Percentiles rank a stretch among this genome's conserved stretches.
These are phyloP conservation scores for Metschnikowia orientalis DNA, from an alignment of 805 yeast species.

Conservation along the genomic window DNA sequence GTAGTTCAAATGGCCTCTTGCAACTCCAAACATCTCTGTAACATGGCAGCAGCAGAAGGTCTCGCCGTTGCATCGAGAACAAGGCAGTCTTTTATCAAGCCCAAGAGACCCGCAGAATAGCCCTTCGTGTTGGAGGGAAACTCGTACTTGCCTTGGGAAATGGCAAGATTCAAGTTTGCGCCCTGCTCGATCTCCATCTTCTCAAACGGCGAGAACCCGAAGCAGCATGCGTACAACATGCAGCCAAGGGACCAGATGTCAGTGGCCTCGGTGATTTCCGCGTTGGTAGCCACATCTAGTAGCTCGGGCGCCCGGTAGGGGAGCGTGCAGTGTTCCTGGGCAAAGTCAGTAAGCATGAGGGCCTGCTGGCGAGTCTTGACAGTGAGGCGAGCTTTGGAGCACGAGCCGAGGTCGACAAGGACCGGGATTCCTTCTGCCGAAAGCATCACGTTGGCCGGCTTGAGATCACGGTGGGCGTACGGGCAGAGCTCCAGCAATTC, in stretches of 20 bases:
- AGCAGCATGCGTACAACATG: slow-evolving; percentile 69
- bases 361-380: slow-evolving; percentile 66
- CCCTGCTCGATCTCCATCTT: slow-evolving; percentile 76
- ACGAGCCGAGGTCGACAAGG: slow-evolving; percentile 79
- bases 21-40: slow-evolving; percentile 42
- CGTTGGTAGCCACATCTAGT: slow-evolving; percentile 66
- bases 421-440: slow-evolving; percentile 72
- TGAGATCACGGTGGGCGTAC: slow-evolving; percentile 82
- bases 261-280: slow-evolving; percentile 63
- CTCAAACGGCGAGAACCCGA: slow-evolving; percentile 83
- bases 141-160: slow-evolving; percentile 58
- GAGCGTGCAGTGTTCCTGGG: slow-evolving; percentile 79
- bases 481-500: slow-evolving; percentile 57
- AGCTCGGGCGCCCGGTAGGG: slow-evolving; percentile 91
- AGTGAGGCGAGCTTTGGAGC: slow-evolving; percentile 54
- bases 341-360: slow-evolving; percentile 69
- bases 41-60: slow-evolving; percentile 59
- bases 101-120: slow-evolving; percentile 54
- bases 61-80: slow-evolving; percentile 56
- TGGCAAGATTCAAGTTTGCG: slow-evolving; percentile 74
- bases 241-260: slow-evolving; percentile 95
- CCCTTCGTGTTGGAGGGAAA: slow-evolving; percentile 48
- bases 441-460: slow-evolving; percentile 86
- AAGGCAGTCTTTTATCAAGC: slow-evolving; percentile 57
- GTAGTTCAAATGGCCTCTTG: no score